Conservation (phyloP, 768 basidiomycete genomes). For the Asterophora parasitica region DNA sequence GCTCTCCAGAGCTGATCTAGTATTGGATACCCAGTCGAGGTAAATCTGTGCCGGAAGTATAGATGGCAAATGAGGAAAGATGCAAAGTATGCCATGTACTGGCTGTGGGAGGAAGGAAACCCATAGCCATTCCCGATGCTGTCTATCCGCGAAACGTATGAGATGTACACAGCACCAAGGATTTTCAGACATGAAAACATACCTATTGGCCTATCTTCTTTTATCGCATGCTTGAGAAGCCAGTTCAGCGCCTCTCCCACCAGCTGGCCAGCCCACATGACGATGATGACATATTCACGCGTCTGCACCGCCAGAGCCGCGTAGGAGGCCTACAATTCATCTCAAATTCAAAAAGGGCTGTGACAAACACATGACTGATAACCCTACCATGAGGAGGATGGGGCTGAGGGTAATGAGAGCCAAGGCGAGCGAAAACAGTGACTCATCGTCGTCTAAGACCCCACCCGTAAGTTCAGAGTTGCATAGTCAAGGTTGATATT, state of each 20-base stretch:
- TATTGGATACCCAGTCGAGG: constrained; percentile 42
- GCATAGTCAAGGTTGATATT: not conserved
- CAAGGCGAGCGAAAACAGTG: constrained; percentile 48
- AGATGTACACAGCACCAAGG: not conserved
- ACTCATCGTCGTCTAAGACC: constrained; percentile 56
- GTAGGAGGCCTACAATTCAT: constrained; percentile 61
- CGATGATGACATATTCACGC: constrained; percentile 72
- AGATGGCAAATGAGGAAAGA: constrained; percentile 74
- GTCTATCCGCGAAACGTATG: constrained; percentile 26
- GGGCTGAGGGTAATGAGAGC: constrained; percentile 66
- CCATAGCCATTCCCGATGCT: constrained; percentile 71
- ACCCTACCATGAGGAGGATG: constrained; percentile 63
- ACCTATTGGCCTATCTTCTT: constrained; percentile 68
- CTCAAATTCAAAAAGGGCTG: not conserved
- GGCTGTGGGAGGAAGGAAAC: constrained; percentile 86
- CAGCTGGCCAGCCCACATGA: constrained; percentile 82
- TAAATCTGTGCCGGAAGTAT: constrained; percentile 62
- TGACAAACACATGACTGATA: constrained; percentile 5
- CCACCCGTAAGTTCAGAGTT: not conserved
- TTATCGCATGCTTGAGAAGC: constrained; percentile 60
- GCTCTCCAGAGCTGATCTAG: constrained; percentile 50
- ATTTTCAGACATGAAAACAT: constrained; percentile 16
- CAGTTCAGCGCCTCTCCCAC: constrained; percentile 67
- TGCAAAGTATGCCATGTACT: constrained; percentile 86
- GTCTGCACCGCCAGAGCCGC: constrained; percentile 70